Evolutionary conservation across 2,329 filamentous ascomycete genomes (phyloP), one percentile per base, ranked within the genome.

Genomic region (Fusarium paranaense): DNA sequence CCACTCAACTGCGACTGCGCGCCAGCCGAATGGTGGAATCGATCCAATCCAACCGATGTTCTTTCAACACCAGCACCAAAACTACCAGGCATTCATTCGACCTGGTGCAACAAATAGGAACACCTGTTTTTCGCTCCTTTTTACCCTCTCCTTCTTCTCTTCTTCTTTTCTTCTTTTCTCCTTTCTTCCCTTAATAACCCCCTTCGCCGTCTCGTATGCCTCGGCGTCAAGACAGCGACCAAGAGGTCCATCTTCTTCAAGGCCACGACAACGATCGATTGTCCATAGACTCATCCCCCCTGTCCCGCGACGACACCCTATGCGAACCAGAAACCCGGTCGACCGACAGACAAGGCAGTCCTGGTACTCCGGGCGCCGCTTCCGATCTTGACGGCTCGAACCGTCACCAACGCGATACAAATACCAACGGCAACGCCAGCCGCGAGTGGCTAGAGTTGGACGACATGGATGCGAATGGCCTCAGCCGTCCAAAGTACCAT

Each of bases 401-500:
- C 67, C 78, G 78, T 60, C 71, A 79, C 70, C 78, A 81, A 66
- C 80, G 81, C 74, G 81, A 83, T 74, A 78, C 40, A 25, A 64
- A 66, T 45, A 75, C 78, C 69, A 79, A 85, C 67, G 79, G 79
- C 52, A 79, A 81, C 63, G 80, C 81, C 62, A 83, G 64, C 60
- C 67, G 66, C 62, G 71, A 76, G 42, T 67, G 66, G 69, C 25
- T 74, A 30, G 75, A 73, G n/a, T 33, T 77, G 35, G 69, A 82
- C 69, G 82, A 84, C 72, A 85, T 85, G 79, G 83, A 85, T 37
- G 84, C 87, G 78, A 79, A 83, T 62, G 79, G 80, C 71, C 57
- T 63, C 59, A 84, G 80, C 71, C 84, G 86, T 71, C 84, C 88
- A 20, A 80, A 85, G 57, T 83, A 87, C 78, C 83, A 86, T 73